phyloP scores from a whole-genome alignment of 768 basidiomycete species.

The Pulveroboletus ravenelii region DNA sequence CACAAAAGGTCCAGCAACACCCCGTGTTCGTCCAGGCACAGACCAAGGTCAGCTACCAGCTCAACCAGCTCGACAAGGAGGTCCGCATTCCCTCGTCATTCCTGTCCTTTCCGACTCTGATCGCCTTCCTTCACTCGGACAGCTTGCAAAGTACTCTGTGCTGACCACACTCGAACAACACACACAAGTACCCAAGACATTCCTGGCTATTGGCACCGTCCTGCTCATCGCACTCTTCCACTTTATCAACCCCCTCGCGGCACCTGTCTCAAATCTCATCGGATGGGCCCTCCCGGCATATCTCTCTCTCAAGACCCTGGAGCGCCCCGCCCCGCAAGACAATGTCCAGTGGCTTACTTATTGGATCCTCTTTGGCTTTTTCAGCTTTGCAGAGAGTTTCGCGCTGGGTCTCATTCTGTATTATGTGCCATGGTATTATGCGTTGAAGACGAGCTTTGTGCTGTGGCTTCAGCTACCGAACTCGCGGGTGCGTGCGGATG shows the following conservation, averaged over 20 bases:
- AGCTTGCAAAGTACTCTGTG: conserved; percentile 85
- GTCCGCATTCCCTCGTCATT: conserved; percentile 38
- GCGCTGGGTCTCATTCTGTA: conserved; percentile 81
- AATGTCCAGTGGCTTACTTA: conserved; percentile 97
- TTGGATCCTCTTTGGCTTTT: conserved; percentile 92
- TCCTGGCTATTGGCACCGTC: conserved; percentile 72
- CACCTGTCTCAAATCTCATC: conserved; percentile 89
- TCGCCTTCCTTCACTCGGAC: conserved; percentile 1
- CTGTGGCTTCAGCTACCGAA: conserved; percentile 88
- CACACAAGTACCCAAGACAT: conserved; percentile 91
- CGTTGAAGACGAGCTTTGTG: conserved; percentile 87
- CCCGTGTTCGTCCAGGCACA: conserved; percentile 81
- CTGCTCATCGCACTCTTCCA: conserved; percentile 67
- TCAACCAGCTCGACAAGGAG: conserved; percentile 95
- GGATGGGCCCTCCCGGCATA: conserved; percentile 95
- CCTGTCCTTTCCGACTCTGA: not conserved
- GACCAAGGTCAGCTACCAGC: conserved; percentile 76
- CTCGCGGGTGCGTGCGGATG: conserved; percentile 60
- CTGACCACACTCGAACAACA: conserved; percentile 81
- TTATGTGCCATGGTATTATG: conserved; percentile 93
- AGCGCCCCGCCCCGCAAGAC: conserved; percentile 75
- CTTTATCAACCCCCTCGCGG: conserved; percentile 86
- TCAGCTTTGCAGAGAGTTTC: conserved; percentile 89
- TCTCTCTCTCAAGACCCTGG: conserved; percentile 92
- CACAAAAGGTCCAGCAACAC: conserved; percentile 83